phyloP scores from a whole-genome alignment of 768 basidiomycete genomes.

The Plicaturopsis crispa region DNA sequence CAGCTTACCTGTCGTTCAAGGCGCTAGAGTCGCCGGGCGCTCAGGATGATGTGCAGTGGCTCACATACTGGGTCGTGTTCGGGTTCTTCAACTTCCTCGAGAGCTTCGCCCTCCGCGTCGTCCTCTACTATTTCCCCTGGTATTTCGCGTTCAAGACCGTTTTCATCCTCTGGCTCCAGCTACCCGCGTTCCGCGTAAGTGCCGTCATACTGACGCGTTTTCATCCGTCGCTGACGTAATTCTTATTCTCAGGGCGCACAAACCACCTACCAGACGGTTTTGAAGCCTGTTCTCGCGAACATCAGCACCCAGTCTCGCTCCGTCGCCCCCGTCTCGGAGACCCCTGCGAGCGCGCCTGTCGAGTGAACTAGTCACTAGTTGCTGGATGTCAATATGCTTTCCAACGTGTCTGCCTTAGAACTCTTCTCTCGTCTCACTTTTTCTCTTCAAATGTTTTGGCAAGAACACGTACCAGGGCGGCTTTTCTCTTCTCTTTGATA shows the following conservation, averaged over 20 bases:
- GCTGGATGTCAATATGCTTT: too few species aligned
- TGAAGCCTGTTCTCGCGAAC: slow-evolving; percentile 78
- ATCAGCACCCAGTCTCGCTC: slow-evolving; percentile 35
- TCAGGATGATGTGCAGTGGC: slow-evolving; percentile 89
- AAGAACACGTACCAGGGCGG: too few species aligned
- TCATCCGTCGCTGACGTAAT: not conserved
- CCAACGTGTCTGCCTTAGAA: too few species aligned
- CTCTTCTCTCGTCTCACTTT: too few species aligned
- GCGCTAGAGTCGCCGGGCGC: slow-evolving; percentile 84
- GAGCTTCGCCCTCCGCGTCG: slow-evolving; percentile 70
- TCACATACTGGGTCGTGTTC: slow-evolving; percentile 96
- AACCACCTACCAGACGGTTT: slow-evolving; percentile 62
- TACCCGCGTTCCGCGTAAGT: slow-evolving; percentile 77
- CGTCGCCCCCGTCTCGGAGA: slow-evolving; percentile 39
- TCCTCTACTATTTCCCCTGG: slow-evolving; percentile 92
- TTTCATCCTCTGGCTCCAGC: slow-evolving; percentile 90
- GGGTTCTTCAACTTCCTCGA: slow-evolving; percentile 92
- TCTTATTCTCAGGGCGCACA: slow-evolving; percentile 66
- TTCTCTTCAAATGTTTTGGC: too few species aligned
- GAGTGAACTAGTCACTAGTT: too few species aligned
- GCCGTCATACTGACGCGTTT: slow-evolving; percentile 10
- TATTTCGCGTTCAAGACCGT: slow-evolving; percentile 90
- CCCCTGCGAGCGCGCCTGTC: slow-evolving; percentile 48
- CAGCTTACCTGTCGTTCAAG: slow-evolving; percentile 92
- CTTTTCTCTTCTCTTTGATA: too few species aligned